Evolutionary conservation across 768 basidiomycete species (phyloP), one percentile per base, ranked within the genome.

Genomic region (Tricholoma terreum): DNA sequence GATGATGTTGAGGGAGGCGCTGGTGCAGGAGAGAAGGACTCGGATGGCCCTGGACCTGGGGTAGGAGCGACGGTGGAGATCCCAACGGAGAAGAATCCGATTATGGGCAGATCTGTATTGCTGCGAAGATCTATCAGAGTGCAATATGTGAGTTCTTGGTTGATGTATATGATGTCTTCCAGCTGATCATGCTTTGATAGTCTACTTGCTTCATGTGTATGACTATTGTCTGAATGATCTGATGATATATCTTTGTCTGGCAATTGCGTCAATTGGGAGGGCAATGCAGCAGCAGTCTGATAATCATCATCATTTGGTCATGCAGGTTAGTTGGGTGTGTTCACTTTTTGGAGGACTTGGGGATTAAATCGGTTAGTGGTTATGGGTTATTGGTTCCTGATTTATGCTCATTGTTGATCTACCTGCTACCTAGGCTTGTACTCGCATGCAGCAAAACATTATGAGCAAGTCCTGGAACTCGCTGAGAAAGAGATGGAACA

Each of bases 271-370:
- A 19, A 75, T 97, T 46, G 93, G 94, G 10, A 81, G 96, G 35
- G 89, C 94, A 0, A 92, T 93, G 87, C 92, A 95, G 61, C 82
- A 95, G n/a, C 95, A 98, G 69, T 86, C 89, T 12, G 96, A 98
- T 72, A 98, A 99, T 68, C 76, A 94, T 36, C 90, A 97, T 66
- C 91, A 96, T 69, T 80, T 94, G 58, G 81, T 98, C 36, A 80
- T 86, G 3, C 92, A 94, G 65, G 78, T 97, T n/a, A 91, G 94
- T 93, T 59, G n/a, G 4, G n/a, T n/a, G n/a, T n/a, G n/a, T n/a
- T n/a, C n/a, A n/a, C n/a, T n/a, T n/a, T n/a, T n/a, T n/a, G n/a
- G n/a, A n/a, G n/a, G n/a, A n/a, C n/a, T n/a, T n/a, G n/a, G n/a
- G n/a, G n/a, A n/a, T n/a, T n/a, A n/a, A n/a, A n/a, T n/a, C n/a